Conservation (phyloP, 805 yeast genomes). For the Candida koratica region DNA sequence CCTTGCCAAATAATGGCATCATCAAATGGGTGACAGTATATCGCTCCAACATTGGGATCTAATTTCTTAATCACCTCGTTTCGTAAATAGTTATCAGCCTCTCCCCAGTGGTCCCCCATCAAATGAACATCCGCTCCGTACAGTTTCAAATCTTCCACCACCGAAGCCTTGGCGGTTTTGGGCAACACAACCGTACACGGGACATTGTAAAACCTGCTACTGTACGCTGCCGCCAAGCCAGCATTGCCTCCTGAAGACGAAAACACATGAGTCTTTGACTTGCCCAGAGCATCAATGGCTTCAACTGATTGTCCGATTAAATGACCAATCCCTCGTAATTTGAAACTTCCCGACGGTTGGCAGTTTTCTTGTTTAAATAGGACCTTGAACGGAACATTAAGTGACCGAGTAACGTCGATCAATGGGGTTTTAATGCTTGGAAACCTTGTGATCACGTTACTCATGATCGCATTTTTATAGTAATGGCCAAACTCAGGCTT, state of each 20-base stretch:
- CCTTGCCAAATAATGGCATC: slow-evolving; percentile 31
- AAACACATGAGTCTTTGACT: slow-evolving; percentile 19
- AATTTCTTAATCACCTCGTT: slow-evolving; percentile 15
- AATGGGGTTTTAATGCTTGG: slow-evolving; percentile 35
- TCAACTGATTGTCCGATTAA: slow-evolving; percentile 34
- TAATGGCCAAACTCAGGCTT: slow-evolving; percentile 9
- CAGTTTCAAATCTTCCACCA: slow-evolving; percentile 17
- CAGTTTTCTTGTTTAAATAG: slow-evolving; percentile 47
- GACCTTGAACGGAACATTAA: slow-evolving; percentile 33
- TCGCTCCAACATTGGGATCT: slow-evolving; percentile 15
- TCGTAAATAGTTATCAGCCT: slow-evolving; percentile 26
- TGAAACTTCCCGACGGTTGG: slow-evolving; percentile 58
- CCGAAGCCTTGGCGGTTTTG: slow-evolving; percentile 16
- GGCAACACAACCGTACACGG: slow-evolving; percentile 33
- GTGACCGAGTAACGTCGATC: slow-evolving; percentile 29
- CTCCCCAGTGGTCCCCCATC: slow-evolving; percentile 30
- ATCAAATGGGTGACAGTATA: slow-evolving; percentile 34
- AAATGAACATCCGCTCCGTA: slow-evolving; percentile 23
- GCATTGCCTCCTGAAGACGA: slow-evolving; percentile 37
- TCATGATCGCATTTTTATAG: background rate
- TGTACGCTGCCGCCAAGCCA: slow-evolving; percentile 32
- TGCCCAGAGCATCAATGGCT: slow-evolving; percentile 17
- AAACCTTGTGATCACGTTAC: slow-evolving; percentile 8
- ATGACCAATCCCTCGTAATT: slow-evolving; percentile 52
- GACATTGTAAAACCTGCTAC: slow-evolving; percentile 18